These are phyloP conservation scores for Fusarium penzigii DNA, from an alignment of 2,329 filamentous ascomycete species.

Conservation along the genomic window DNA sequence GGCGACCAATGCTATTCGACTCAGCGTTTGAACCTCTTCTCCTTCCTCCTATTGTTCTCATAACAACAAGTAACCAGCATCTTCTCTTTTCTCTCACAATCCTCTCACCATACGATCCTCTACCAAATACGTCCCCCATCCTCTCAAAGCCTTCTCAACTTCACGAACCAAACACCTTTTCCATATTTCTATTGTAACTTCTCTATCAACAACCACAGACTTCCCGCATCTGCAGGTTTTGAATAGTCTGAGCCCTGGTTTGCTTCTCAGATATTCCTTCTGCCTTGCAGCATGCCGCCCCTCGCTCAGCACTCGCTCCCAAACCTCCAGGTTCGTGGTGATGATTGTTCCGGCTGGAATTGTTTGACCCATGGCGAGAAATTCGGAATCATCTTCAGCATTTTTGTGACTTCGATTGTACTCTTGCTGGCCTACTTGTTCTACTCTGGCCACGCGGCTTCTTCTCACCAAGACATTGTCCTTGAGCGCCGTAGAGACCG, in stretches of 20 bases:
- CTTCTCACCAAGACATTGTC: constrained; percentile 14
- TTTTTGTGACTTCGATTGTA: constrained; percentile 30
- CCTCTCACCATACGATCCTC: neutral
- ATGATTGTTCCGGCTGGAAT: constrained; percentile 37
- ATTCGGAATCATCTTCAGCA: constrained; percentile 42
- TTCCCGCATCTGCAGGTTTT: too few species aligned
- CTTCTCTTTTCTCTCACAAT: too few species aligned
- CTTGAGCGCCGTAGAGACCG: constrained; percentile 6
- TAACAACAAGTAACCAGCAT: too few species aligned
- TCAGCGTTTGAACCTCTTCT: too few species aligned
- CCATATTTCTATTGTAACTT: neutral
- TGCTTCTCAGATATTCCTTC: neutral
- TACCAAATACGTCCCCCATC: neutral
- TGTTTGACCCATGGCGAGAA: constrained; percentile 41
- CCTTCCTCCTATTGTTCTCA: too few species aligned
- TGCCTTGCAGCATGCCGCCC: neutral
- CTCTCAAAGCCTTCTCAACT: neutral
- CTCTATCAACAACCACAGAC: too few species aligned
- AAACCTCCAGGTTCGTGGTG: neutral
- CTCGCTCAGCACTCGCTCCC: neutral
- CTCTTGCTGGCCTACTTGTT: constrained; percentile 37
- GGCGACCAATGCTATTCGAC: too few species aligned
- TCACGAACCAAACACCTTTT: neutral
- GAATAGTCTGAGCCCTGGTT: neutral
- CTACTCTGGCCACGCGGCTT: constrained; percentile 31